phyloP scores from a whole-genome alignment of 495 filamentous ascomycete species.

The Annulohypoxylon stygium region DNA sequence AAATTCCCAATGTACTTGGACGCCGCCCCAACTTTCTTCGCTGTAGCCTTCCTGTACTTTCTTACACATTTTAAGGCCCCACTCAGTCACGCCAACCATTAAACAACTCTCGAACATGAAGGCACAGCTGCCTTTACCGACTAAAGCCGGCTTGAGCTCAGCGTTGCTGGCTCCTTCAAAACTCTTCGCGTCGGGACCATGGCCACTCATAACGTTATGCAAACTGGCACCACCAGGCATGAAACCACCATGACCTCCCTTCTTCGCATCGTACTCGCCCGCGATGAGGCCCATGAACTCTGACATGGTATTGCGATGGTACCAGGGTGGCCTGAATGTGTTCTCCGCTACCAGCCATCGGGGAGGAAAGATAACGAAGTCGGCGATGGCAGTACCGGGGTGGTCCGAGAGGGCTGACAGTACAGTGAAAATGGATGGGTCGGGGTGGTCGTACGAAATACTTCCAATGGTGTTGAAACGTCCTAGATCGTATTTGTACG shows the following conservation, averaged over 20 bases:
- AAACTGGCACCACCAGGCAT: constrained; percentile 68
- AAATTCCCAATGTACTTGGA: constrained; percentile 81
- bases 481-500: constrained; percentile 87
- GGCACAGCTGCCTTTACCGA: constrained; percentile 70
- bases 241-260: constrained; percentile 67
- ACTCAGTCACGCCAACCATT: constrained; percentile 93
- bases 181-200: constrained; percentile 72
- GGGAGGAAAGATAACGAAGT: constrained; percentile 88
- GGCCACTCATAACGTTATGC: constrained; percentile 71
- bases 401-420: constrained; percentile 71
- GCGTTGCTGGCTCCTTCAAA: constrained; percentile 72
- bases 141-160: constrained; percentile 66
- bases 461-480: constrained; percentile 83
- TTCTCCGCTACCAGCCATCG: constrained; percentile 83
- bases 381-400: constrained; percentile 79
- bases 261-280: constrained; percentile 72
- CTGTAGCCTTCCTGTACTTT: constrained; percentile 90
- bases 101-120: constrained; percentile 79
- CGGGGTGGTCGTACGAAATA: constrained; percentile 83
- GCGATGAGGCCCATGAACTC: constrained; percentile 83
- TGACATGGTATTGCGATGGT: constrained; percentile 87
- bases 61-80: constrained; percentile 84
- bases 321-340: constrained; percentile 87
- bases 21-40: constrained; percentile 83
- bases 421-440: constrained; percentile 85